A percentile compares a stretch with the other conserved stretches of the same genome.
These are phyloP conservation scores for Canna indica DNA, from an alignment of 176 grass and related monocot genomes.

Conservation along the genomic window DNA sequence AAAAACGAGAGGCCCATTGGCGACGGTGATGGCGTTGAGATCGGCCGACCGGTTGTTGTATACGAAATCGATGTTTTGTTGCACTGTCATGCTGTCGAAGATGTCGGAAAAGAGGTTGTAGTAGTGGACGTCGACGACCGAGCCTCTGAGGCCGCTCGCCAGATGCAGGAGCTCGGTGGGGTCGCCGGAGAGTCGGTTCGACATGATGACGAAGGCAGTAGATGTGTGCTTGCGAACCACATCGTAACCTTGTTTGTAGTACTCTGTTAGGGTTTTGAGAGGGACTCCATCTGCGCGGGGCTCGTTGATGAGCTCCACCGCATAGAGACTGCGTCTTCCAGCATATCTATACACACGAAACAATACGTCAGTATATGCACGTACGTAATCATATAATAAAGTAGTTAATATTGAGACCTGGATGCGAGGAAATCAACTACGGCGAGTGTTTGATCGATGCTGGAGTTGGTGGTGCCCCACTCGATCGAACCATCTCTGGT, in stretches of 20 bases:
- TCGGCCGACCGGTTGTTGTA: constrained; percentile 16
- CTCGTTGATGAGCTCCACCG: constrained; percentile 63
- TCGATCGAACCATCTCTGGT: constrained; percentile 37
- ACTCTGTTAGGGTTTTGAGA: constrained; percentile 34
- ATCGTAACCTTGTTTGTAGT: constrained; percentile 56
- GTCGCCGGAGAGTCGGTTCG: constrained; percentile 30
- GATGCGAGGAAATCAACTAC: constrained; percentile 52
- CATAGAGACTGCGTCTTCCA: constrained; percentile 27
- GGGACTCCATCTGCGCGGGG: constrained; percentile 32
- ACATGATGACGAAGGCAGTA: constrained; percentile 57
- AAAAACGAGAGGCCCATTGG: constrained; percentile 38
- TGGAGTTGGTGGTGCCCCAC: constrained; percentile 39
- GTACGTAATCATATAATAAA: too few relatives aligned
- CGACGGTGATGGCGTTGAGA: constrained; percentile 6
- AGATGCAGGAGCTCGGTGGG: constrained; percentile 38
- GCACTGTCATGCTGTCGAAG: constrained; percentile 27
- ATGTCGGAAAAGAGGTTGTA: constrained; percentile 30
- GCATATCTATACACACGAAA: constrained; percentile 61
- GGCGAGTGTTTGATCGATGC: constrained; percentile 34
- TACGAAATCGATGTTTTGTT: constrained; percentile 51
- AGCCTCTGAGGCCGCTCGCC: constrained; percentile 6
- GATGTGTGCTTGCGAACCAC: constrained; percentile 44
- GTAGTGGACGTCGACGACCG: constrained; percentile 54
- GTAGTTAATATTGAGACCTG: constrained; percentile 14
- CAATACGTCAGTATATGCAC: too few relatives aligned